Conservation (phyloP, 345 rosid genomes). For the Eucalyptus grandis region DNA sequence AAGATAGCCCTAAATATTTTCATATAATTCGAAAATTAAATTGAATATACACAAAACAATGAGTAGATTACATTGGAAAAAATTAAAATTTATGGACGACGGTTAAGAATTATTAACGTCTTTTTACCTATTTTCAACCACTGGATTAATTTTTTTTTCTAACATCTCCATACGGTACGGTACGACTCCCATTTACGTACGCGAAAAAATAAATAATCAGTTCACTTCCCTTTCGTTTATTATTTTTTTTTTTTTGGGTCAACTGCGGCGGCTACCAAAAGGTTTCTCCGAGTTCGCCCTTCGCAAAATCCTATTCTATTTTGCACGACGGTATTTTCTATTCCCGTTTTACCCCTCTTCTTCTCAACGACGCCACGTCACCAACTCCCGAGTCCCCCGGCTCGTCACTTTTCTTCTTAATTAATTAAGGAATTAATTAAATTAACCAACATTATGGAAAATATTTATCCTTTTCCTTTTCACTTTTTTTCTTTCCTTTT, state of each 20-base stretch:
- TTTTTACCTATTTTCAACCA: neutral
- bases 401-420: neutral
- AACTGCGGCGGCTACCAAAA: neutral
- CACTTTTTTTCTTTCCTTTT: neutral
- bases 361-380: neutral
- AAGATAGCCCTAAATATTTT: rapidly evolving
- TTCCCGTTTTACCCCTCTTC: neutral
- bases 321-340: neutral
- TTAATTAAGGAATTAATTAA: neutral
- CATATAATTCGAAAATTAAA: rapidly evolving
- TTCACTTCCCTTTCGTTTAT: neutral
- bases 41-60: neutral
- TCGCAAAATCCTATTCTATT: neutral
- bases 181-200: neutral
- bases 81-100: rapidly evolving
- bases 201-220: neutral
- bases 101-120: rapidly evolving
- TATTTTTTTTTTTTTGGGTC: neutral
- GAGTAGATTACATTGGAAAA: rapidly evolving
- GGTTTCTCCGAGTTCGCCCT: neutral
- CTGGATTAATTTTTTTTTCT: rapidly evolving
- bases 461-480: neutral
- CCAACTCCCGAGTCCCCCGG: neutral
- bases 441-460: neutral
- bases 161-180: neutral